phyloP scores from a whole-genome alignment of 495 filamentous ascomycete genomes.

The Margaritispora aquatica region DNA sequence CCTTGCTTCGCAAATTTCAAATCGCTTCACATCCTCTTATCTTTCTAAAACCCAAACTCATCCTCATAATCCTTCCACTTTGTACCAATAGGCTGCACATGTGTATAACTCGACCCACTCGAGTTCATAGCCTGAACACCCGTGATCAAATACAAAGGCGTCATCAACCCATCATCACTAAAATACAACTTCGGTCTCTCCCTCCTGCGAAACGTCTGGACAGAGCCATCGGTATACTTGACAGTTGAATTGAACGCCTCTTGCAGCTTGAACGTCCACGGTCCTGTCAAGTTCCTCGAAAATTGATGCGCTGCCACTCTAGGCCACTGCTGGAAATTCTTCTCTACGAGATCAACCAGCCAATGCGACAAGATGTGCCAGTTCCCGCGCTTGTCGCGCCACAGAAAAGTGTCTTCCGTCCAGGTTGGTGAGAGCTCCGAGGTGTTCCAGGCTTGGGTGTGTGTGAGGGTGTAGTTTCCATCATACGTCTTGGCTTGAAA shows the following conservation, averaged over 20 bases:
- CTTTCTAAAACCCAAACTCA: background rate
- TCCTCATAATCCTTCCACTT: background rate
- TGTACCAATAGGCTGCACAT: constrained; percentile 17
- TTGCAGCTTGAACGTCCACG: constrained; percentile 33
- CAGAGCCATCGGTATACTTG: constrained; percentile 29
- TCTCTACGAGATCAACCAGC: constrained; percentile 18
- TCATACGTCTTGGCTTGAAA: constrained; percentile 18
- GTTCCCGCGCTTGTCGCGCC: constrained; percentile 35
- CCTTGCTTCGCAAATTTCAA: too few species aligned
- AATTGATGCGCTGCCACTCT: constrained; percentile 33
- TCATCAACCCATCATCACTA: constrained; percentile 34
- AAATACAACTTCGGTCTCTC: constrained; percentile 36
- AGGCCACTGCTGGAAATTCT: constrained; percentile 2
- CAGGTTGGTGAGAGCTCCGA: constrained; percentile 16
- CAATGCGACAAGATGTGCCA: constrained; percentile 34
- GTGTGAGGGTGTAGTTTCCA: constrained; percentile 13
- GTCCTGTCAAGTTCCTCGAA: constrained; percentile 29
- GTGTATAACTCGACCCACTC: constrained; percentile 24
- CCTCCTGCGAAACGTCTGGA: constrained; percentile 27
- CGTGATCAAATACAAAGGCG: constrained; percentile 31
- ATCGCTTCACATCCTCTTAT: too few species aligned
- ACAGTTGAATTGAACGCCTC: constrained; percentile 33
- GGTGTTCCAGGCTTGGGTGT: too few species aligned
- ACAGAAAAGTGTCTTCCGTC: constrained; percentile 36
- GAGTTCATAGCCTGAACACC: constrained; percentile 29